A percentile compares a stretch with the other conserved stretches of the same genome.
Conservation (phyloP, 2,329 filamentous ascomycete genomes). For the Fusarium drepaniforme region DNA sequence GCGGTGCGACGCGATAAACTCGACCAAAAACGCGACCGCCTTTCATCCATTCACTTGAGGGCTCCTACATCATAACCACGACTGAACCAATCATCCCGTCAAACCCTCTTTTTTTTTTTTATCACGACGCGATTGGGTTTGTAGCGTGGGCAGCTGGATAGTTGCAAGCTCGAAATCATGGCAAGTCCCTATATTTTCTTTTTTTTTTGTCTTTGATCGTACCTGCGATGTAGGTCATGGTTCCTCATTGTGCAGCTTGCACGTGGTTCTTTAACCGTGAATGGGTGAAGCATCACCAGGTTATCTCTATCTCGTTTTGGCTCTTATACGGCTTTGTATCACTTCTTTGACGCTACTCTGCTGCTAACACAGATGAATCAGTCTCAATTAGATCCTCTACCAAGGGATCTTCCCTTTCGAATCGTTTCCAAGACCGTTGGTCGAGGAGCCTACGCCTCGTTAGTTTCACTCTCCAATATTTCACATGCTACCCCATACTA, state of each 20-base stretch:
- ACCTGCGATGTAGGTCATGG: not conserved
- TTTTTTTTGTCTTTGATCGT: not conserved
- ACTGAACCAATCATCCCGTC: slow-evolving; percentile 30
- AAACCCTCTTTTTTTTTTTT: slow-evolving; percentile 3
- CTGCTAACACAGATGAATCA: slow-evolving; percentile 63
- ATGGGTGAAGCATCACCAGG: slow-evolving; percentile 16
- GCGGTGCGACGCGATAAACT: slow-evolving; percentile 47
- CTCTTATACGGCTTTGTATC: not conserved
- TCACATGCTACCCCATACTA: slow-evolving; percentile 4
- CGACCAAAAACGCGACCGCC: slow-evolving; percentile 30
- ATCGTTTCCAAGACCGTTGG: slow-evolving; percentile 97
- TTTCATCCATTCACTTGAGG: slow-evolving; percentile 11
- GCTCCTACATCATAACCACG: slow-evolving; percentile 16
- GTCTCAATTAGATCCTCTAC: slow-evolving; percentile 91
- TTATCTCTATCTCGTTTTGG: not conserved
- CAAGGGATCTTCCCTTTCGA: slow-evolving; percentile 87
- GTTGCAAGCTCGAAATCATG: slow-evolving; percentile 28
- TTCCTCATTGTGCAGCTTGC: slow-evolving; percentile 9
- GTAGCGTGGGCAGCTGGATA: slow-evolving; percentile 13
- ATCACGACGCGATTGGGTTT: slow-evolving; percentile 17
- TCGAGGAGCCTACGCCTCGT: slow-evolving; percentile 98
- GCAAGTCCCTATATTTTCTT: slow-evolving; percentile 23
- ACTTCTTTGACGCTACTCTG: not conserved
- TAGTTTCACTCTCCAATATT: slow-evolving; percentile 46
- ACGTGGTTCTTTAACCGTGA: not conserved